Base-by-base conservation (phyloP, 306 rosid genomes). In the Oemleria cerasiformis region DNA sequence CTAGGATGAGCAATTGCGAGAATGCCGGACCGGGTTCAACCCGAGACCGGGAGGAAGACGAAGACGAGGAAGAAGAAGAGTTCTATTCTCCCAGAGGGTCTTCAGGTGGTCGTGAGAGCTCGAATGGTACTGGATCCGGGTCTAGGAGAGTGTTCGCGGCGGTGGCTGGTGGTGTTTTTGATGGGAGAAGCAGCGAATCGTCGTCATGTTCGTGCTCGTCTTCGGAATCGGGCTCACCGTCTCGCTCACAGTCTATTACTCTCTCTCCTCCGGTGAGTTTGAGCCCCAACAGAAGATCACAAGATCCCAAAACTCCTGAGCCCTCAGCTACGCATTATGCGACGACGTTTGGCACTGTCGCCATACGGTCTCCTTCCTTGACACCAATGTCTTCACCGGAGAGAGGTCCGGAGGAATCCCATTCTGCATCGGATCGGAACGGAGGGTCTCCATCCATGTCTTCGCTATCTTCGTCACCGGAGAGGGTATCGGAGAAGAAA, bases 11-110 rank as follows among this genome's bases (percentile, higher is more conserved):
- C 48, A 17, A 14, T 11, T 30, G 54, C 15, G 57, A 72, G 59
- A 74, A 61, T 74, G 75, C 77, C 8, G 82, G 65, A 34, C 71
- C 47, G 78, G 69, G 40, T 62, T 61, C 80, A 8, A 75, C 72
- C 45, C 21, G 39, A 19, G 17, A 45, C 6, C 40, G 9, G 1
- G 64, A 69, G 6, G 64, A 69, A 0, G 64, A 61, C 12, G 79
- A 72, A 25, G 83, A 73, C 8, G 90, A 90, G 0, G 97, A 83
- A 8, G 98, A 90, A 23, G 96, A 92, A 38, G 96, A 84, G 82
- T 92, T 92, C 43, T 92, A 88, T 82, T 92, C 98, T 4, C 98
- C 98, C 6, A 88, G 86, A 79, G 96, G 92, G 43, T 92, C 98
- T 47, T 68, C 82, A 30, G 83, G 80, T 8, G 90, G 82, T 1